Base-by-base conservation (phyloP, 768 basidiomycete species). In the Lentinula guzmanii region DNA sequence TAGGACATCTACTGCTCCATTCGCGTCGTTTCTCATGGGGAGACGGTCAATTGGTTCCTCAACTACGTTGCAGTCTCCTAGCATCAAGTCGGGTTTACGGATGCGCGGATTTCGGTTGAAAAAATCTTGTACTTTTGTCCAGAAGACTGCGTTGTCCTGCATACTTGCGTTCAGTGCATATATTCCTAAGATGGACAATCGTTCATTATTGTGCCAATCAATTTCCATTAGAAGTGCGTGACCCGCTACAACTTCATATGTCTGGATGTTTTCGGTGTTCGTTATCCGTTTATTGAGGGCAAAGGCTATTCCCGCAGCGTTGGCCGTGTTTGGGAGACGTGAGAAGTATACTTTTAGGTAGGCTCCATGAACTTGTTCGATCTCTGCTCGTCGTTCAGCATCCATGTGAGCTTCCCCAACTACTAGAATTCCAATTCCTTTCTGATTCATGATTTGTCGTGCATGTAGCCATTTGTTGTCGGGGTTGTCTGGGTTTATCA, bases 31-130 rank as follows among this genome's bases (percentile, higher is more conserved):
- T 0, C 64, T 61, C 0, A 58, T 39, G 1, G 78, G 79, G 0
- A 76, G 54, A 0, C 75, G n/a, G 58, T 81, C 79, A 0, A 80
- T 58, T 0, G 63, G 58, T 1, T 78, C 75, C 58, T 82, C 77
- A 0, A 75, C 73, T 1, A 80, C 34, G 63, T 83, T 82, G 42
- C 76, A 75, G 62, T 83, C 78, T 0, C 79, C 78, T 0, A 74
- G 34, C 55, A 82, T 62, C 0, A 78, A 10, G 41, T 79, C 72
- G 2, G 71, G 74, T 46, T 55, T 65, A 9, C 61, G 63, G 6
- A 59, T 54, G 1, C 58, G 24, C 37, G 60, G 57, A 58, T 54
- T 56, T 16, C 9, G 52, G 41, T 57, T 52, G 18, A 60, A 70
- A 31, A 37, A 62, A 2, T 56, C 35, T 10, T 62, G 18, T 4